Percentiles rank a stretch among this genome's conserved stretches.
Conservation (phyloP, 139 green algal genomes). For the Chlamydomonas eustigma region DNA sequence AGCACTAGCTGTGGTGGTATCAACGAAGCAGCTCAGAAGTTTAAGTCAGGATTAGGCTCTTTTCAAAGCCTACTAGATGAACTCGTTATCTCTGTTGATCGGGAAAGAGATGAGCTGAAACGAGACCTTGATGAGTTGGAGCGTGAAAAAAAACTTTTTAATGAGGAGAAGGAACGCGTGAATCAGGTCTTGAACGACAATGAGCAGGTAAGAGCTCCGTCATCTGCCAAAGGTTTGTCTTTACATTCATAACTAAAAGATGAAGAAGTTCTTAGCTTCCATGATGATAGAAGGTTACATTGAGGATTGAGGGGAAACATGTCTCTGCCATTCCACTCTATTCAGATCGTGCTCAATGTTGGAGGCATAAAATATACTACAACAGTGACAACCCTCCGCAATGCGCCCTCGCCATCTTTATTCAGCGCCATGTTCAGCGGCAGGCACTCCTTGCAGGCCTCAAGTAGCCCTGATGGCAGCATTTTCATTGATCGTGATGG, state of each 20-base stretch:
- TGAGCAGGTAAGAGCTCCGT: conserved; percentile 30
- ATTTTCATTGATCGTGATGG: conserved; percentile 68
- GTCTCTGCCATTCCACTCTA: too few relatives aligned
- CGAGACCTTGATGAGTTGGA: conserved; percentile 28
- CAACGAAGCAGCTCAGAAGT: conserved; percentile 10
- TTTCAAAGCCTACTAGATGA: conserved; percentile 32
- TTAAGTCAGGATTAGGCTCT: conserved; percentile 20
- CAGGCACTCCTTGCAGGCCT: conserved; percentile 35
- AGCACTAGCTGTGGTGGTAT: too few relatives aligned
- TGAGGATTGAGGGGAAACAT: too few relatives aligned
- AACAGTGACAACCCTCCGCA: conserved; percentile 58
- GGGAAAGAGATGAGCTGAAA: conserved; percentile 36
- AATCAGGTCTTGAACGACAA: conserved; percentile 30
- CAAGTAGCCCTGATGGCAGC: conserved; percentile 26
- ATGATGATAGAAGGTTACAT: too few relatives aligned
- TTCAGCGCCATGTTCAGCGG: conserved; percentile 74
- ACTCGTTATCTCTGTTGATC: conserved; percentile 27
- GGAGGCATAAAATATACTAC: conserved; percentile 61
- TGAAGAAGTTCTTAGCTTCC: too few relatives aligned
- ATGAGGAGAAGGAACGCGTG: conserved; percentile 40
- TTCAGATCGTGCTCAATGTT: conserved; percentile 59
- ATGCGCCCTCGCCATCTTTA: conserved; percentile 50
- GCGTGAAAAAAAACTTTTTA: conserved; percentile 36
- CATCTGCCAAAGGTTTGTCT: background rate
- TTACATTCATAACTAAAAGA: conserved; percentile 1